These are phyloP conservation scores for Hypoxylon perforatum DNA, from an alignment of 495 filamentous ascomycete genomes.

Conservation along the genomic window DNA sequence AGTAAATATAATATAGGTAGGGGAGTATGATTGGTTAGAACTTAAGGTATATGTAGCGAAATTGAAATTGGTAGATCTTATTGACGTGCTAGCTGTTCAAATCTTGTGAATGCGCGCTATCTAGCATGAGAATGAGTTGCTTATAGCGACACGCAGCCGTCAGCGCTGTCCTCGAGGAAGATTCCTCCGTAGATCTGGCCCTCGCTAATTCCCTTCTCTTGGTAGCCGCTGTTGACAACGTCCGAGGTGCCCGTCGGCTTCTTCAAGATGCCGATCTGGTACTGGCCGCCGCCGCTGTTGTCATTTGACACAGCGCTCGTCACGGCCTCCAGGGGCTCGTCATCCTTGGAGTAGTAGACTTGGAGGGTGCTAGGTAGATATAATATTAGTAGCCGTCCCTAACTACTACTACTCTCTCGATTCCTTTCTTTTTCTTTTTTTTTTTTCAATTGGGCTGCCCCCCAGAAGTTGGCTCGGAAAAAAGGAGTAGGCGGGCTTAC, in stretches of 20 bases:
- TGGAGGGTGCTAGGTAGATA: constrained; percentile 59
- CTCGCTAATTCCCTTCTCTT: constrained; percentile 61
- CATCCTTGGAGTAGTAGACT: constrained; percentile 63
- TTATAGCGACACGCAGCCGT: constrained; percentile 57
- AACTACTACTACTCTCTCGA: neutral
- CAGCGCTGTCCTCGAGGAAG: constrained; percentile 64
- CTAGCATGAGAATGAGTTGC: too few species aligned
- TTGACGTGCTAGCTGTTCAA: too few species aligned
- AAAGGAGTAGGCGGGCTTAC: constrained; percentile 47
- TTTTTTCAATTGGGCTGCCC: too few species aligned
- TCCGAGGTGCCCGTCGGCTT: constrained; percentile 65
- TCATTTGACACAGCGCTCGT: constrained; percentile 60
- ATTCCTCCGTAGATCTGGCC: constrained; percentile 66
- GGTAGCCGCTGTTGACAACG: constrained; percentile 65
- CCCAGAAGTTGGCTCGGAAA: too few species aligned
- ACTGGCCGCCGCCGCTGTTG: constrained; percentile 65
- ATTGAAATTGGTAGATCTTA: too few species aligned
- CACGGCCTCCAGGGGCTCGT: constrained; percentile 59
- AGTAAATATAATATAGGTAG: neutral
- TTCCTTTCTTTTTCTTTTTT: too few species aligned
- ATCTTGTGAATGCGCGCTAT: too few species aligned
- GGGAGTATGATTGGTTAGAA: neutral
- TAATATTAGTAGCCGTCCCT: constrained; percentile 2
- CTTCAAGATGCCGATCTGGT: constrained; percentile 68
- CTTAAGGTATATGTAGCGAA: too few species aligned